Evolutionary conservation across 306 rosid species (phyloP), one percentile per base, ranked within the genome.

Genomic region (Alnus rubra): DNA sequence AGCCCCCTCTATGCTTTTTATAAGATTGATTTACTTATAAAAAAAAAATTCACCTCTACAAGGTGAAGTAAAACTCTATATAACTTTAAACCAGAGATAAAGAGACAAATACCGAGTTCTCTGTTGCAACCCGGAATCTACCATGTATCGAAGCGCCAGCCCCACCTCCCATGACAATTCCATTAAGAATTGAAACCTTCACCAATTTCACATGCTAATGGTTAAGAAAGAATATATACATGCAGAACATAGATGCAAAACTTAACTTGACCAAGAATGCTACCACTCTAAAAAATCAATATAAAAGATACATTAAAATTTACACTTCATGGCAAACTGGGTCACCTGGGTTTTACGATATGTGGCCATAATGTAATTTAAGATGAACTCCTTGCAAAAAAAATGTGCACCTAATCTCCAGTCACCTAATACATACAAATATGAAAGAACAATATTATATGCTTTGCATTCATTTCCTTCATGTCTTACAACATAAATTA

Each of bases 141-240:
- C 98, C 97, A 74, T 95, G 98, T 33, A 95, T 80, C 71, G 98
- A 92, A 85, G 78, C 92, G 54, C 98, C 98, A 35, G 98, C 97
- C 19, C 98, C 98, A 86, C 98, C 98, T 79, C 98, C 98, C 98
- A 95, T 92, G 74, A 95, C 98, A 63, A 91, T 90, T 79, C 98
- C 98, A 74, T 95, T 76, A 70, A 92, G 95, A 76, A 95, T 86
- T 77, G 98, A 95, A 87, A 95, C 95, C 98, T 95, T 71, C 71
- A 85, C 80, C 30, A 42, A 78, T 55, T 83, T 80, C 80, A 50
- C 56, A 74, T 23, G 75, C 47, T 58, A 49, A 55, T 74, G 44
- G 51, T 75, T 83, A 54, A 82, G 76, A 79, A 71, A 69, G 68
- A 7, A 7, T 18, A 42, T 1, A 35, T 5, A 54, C 28, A 67